A percentile compares a stretch with the other conserved stretches of the same genome.
These are phyloP conservation scores for Euryodendron excelsum DNA, from an alignment of 148 eudicot species.

Conservation along the genomic window DNA sequence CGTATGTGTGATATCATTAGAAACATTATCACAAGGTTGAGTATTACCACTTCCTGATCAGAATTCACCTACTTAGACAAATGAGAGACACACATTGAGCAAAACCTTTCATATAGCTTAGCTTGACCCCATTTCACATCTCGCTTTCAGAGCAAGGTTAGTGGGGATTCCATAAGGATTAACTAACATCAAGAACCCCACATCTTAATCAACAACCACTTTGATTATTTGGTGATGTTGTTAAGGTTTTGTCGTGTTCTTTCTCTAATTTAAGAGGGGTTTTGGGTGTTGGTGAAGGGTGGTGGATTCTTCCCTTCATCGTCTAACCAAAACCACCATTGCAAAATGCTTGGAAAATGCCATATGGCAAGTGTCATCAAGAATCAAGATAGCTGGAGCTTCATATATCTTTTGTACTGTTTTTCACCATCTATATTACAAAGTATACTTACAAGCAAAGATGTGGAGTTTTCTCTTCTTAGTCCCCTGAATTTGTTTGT, in stretches of 20 bases:
- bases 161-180: constrained; percentile 17
- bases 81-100: constrained; percentile 2
- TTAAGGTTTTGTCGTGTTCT: not conserved
- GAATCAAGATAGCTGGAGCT: constrained; percentile 7
- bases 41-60: constrained; percentile 2
- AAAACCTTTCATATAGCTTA: not conserved
- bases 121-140: not conserved
- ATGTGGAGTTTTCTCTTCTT: constrained; percentile 19
- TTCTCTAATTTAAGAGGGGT: constrained; percentile 13
- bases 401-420: not conserved
- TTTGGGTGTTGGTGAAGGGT: constrained; percentile 13
- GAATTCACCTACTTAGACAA: constrained; percentile 25
- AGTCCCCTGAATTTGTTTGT: constrained; percentile 13
- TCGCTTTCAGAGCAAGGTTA: not conserved
- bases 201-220: constrained; percentile 12
- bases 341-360: constrained; percentile 8
- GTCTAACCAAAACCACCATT: not conserved
- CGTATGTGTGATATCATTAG: not conserved
- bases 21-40: not conserved
- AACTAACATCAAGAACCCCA: constrained; percentile 2
- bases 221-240: not conserved
- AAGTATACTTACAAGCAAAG: constrained; percentile 57
- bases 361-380: constrained; percentile 21
- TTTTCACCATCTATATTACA: not conserved
- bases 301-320: constrained; percentile 7